Base-by-base conservation (phyloP, 225 moss, liverwort and hornwort genomes). In the Takakia lepidozioides region DNA sequence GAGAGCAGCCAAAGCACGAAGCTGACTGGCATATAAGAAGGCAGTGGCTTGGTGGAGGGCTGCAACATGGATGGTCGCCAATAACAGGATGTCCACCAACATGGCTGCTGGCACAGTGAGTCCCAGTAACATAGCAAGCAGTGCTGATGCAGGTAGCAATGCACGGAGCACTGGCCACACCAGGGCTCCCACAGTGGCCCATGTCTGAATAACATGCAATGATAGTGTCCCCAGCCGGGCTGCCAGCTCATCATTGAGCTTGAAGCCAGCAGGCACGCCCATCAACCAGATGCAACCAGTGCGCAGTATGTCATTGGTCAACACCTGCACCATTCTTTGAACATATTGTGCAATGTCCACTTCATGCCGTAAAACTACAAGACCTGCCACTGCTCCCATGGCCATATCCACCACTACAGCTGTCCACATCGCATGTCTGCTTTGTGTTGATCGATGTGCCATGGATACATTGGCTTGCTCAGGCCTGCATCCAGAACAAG, bases 191-290 rank as follows among this genome's bases (percentile, higher is more conserved):
- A 98, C 55, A 2, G 91, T 88, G 26, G 98, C 85, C 98, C 98
- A 98, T n/a, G 87, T 87, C 65, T 98, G 98, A 61, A 91, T 83
- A 34, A 81, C 85, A 47, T 98, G 98, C 37, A 98, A 66, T 10
- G 98, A 83, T 48, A 98, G 65, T 43, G 87, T 98, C 32, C 98
- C 98, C 32, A 98, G 73, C 56, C 75, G 62, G 27, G 77, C 63
- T 40, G 98, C 83, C 59, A 98, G 85, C 64, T 98, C 98, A 35
- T 87, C 87, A 51, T 98, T 98, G 16, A 98, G 66, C 70, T 98
- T 98, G 36, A 98, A 98, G 27, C 98, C 98, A 53, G 98, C 98
- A 42, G 91, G 91, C n/a, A 91, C 87, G 27, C 90, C 98, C 98
- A 91, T 91, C 47, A 98, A 66, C 98, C 98, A 98, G 40, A 98